Evolutionary conservation across 176 grass and related monocot species (phyloP).

Genomic region (Carex cristatella): DNA sequence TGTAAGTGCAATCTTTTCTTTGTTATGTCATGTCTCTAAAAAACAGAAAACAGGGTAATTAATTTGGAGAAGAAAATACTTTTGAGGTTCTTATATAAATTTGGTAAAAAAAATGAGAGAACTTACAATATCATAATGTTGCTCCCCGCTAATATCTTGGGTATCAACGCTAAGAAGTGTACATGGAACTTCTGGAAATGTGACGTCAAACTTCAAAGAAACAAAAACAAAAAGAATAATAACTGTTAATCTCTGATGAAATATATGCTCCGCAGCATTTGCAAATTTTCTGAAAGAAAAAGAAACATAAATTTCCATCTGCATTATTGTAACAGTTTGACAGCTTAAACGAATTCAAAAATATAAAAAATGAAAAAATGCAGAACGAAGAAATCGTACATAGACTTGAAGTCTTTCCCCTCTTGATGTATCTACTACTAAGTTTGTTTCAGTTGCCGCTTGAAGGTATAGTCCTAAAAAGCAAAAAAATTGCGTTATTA

Average conservation of each 20-base stretch:
- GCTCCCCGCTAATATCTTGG: constrained; percentile 85
- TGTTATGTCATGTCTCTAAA: constrained; percentile 81
- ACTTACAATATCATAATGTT: constrained; percentile 85
- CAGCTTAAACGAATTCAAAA: background rate
- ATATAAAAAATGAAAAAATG: constrained; percentile 3
- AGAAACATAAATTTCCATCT: background rate
- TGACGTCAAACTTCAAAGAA: constrained; percentile 85
- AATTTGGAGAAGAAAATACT: background rate
- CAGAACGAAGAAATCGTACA: constrained; percentile 35
- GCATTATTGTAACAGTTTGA: background rate
- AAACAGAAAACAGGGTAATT: constrained; percentile 11
- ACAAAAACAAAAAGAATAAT: constrained; percentile 27
- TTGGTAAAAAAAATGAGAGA: constrained; percentile 13
- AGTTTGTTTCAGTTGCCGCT: constrained; percentile 75
- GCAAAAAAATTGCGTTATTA: constrained; percentile 4
- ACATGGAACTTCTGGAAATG: constrained; percentile 81
- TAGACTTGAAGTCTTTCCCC: constrained; percentile 81
- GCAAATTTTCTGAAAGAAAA: constrained; percentile 6
- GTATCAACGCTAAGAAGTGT: constrained; percentile 94
- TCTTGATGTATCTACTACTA: constrained; percentile 96
- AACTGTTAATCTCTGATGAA: background rate
- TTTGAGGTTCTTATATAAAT: background rate
- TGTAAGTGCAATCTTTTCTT: constrained; percentile 58
- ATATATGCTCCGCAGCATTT: background rate
- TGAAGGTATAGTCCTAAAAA: constrained; percentile 65